These are phyloP conservation scores for Aspergillus hancockii DNA, from an alignment of 495 filamentous ascomycete species.

Conservation along the genomic window DNA sequence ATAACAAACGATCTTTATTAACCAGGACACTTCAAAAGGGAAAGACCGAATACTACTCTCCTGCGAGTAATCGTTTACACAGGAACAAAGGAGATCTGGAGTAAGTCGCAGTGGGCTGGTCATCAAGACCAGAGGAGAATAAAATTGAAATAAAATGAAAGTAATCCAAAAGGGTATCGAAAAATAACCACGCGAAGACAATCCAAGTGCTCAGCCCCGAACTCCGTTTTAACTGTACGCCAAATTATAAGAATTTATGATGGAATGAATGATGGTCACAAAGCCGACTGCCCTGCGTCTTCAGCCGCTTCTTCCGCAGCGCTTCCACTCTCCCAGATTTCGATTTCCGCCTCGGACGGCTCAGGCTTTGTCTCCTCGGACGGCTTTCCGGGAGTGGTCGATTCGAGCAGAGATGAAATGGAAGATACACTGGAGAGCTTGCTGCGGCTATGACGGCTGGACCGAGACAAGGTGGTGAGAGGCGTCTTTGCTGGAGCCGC, in stretches of 20 bases:
- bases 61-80: background rate
- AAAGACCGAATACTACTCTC: background rate
- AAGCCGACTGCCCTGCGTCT: background rate
- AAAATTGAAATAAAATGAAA: slow-evolving; percentile 9
- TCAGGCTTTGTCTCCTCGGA: slow-evolving; percentile 11
- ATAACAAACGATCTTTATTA: slow-evolving; percentile 1
- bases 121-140: background rate
- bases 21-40: background rate
- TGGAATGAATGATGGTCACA: slow-evolving; percentile 27
- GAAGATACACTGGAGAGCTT: slow-evolving; percentile 29
- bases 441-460: slow-evolving; percentile 18
- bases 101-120: background rate
- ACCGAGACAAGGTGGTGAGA: slow-evolving; percentile 12
- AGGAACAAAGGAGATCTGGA: slow-evolving; percentile 7
- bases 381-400: slow-evolving; percentile 19
- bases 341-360: slow-evolving; percentile 29
- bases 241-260: slow-evolving; percentile 13
- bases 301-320: slow-evolving; percentile 48
- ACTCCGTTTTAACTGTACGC: background rate
- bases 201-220: background rate
- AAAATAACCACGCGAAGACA: background rate
- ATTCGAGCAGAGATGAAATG: slow-evolving; percentile 36
- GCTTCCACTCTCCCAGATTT: slow-evolving; percentile 67
- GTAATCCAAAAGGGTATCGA: slow-evolving; percentile 19
- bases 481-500: slow-evolving; percentile 19